Evolutionary conservation across 2,329 filamentous ascomycete genomes (phyloP).

Genomic region (Daldinia eschscholtzii): DNA sequence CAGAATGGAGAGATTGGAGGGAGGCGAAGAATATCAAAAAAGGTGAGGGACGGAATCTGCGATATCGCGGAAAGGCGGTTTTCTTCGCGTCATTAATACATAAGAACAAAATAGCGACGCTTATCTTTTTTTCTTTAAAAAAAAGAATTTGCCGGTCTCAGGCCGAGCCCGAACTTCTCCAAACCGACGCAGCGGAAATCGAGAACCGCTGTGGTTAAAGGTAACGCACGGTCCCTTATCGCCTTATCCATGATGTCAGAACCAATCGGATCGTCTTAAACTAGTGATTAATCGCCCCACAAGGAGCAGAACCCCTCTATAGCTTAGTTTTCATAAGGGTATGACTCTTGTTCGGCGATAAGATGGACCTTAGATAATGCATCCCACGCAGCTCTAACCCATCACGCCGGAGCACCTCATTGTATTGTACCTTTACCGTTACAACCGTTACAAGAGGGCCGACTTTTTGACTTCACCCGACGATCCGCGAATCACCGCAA

Average conservation of each 20-base stretch:
- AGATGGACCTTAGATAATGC: constrained; percentile 44
- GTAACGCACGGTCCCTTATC: constrained; percentile 12
- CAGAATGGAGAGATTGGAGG: constrained; percentile 8
- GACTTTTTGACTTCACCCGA: constrained; percentile 15
- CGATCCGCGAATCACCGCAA: constrained; percentile 14
- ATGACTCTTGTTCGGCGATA: constrained; percentile 43
- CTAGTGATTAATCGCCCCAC: not conserved
- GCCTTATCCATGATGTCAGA: constrained; percentile 46
- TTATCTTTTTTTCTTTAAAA: constrained; percentile 38
- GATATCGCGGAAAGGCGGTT: constrained; percentile 29
- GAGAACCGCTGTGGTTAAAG: constrained; percentile 14
- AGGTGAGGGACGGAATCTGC: constrained; percentile 10
- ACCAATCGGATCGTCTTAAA: constrained; percentile 42
- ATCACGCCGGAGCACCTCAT: constrained; percentile 24
- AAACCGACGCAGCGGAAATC: constrained; percentile 34
- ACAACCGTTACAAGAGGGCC: not conserved
- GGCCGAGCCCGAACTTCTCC: constrained; percentile 33
- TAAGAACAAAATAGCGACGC: constrained; percentile 25
- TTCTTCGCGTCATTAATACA: constrained; percentile 45
- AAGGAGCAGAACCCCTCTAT: constrained; percentile 1
- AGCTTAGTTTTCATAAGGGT: constrained; percentile 9
- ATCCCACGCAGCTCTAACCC: constrained; percentile 27
- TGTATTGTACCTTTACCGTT: too few species aligned
- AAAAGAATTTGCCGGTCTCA: constrained; percentile 33
- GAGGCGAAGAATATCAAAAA: constrained; percentile 25